Conservation (phyloP, 805 yeast genomes). For the Metschnikowia arizonensis region DNA sequence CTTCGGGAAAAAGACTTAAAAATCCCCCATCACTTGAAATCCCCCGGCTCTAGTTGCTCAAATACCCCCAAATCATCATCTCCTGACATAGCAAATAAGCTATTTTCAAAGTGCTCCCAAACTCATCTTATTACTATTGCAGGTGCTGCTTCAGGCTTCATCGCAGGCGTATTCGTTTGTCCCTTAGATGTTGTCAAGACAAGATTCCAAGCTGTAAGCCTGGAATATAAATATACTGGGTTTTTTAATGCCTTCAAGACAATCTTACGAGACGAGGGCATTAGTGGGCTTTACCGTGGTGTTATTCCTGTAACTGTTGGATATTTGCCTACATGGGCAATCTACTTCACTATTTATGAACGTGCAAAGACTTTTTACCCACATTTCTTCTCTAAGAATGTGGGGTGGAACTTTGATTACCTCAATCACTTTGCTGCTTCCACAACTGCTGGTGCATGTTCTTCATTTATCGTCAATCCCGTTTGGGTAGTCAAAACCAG, state of each 20-base stretch:
- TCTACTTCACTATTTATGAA: conserved; percentile 89
- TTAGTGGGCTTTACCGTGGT: conserved; percentile 82
- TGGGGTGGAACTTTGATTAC: conserved; percentile 24
- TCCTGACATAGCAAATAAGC: conserved; percentile 21
- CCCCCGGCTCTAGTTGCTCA: neutral
- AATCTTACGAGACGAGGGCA: conserved; percentile 74
- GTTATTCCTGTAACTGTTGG: conserved; percentile 89
- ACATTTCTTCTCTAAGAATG: conserved; percentile 26
- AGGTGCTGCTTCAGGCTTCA: conserved; percentile 92
- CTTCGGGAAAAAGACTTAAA: neutral
- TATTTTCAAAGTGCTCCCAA: conserved; percentile 29
- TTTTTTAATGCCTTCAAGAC: conserved; percentile 58
- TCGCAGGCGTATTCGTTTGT: conserved; percentile 86
- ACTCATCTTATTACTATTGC: conserved; percentile 70
- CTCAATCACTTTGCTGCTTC: conserved; percentile 56
- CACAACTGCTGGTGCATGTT: conserved; percentile 80
- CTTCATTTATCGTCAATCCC: conserved; percentile 85
- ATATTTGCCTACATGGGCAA: conserved; percentile 96
- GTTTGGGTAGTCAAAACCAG: conserved; percentile 98
- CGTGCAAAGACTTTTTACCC: conserved; percentile 60
- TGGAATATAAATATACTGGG: conserved; percentile 47
- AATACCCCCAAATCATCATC: conserved; percentile 14
- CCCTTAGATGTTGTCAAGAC: conserved; percentile 97
- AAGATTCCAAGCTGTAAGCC: conserved; percentile 88
- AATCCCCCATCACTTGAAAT: neutral